Percentiles rank a stretch among this genome's conserved stretches.
These are phyloP conservation scores for Pichia scutulata DNA, from an alignment of 805 yeast species.

Conservation along the genomic window DNA sequence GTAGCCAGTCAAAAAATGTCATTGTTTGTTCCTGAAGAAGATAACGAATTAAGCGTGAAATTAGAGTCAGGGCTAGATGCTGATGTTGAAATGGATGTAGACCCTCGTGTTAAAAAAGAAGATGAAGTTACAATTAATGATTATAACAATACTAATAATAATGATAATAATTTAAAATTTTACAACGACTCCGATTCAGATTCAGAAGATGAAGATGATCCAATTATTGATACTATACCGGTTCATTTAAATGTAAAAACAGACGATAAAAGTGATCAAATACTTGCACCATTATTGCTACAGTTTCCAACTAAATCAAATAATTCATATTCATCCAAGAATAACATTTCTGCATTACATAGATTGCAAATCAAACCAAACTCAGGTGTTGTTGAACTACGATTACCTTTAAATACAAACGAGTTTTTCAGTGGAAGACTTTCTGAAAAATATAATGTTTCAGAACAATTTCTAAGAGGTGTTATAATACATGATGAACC, in stretches of 20 bases:
- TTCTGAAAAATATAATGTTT: conserved; percentile 48
- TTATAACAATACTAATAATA: conserved; percentile 1
- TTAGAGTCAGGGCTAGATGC: conserved; percentile 1
- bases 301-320: conserved; percentile 53
- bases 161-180: background rate
- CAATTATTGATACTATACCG: conserved; percentile 55
- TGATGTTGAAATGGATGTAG: conserved; percentile 18
- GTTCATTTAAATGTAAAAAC: conserved; percentile 32
- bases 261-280: conserved; percentile 1
- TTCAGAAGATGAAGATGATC: conserved; percentile 42
- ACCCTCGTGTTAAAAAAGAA: background rate
- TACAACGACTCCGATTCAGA: conserved; percentile 9
- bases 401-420: conserved; percentile 62
- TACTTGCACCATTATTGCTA: conserved; percentile 32
- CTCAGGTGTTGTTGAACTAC: conserved; percentile 63
- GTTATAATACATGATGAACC: conserved; percentile 44
- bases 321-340: conserved; percentile 18
- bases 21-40: conserved; percentile 13
- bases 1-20: background rate
- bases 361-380: conserved; percentile 41
- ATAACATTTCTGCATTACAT: conserved; percentile 1
- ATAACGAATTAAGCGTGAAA: background rate
- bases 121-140: conserved; percentile 1
- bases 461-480: conserved; percentile 61
- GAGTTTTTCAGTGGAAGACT: conserved; percentile 61